Percentiles rank a stretch among this genome's conserved stretches.
These are phyloP conservation scores for Suillus sp. DNA, from an alignment of 768 basidiomycete species.

Conservation along the genomic window DNA sequence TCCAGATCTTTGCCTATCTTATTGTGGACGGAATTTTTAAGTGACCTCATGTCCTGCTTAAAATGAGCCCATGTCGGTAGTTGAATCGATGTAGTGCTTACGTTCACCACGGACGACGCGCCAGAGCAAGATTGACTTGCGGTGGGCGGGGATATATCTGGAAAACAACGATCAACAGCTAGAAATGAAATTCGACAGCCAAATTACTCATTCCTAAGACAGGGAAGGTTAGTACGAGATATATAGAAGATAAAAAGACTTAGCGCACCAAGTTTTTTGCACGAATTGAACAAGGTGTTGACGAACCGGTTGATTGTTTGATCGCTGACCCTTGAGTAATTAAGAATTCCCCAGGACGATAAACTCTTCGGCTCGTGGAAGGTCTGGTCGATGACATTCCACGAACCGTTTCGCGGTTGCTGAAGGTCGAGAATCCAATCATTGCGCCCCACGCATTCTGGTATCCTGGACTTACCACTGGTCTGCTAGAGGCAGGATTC, in stretches of 20 bases:
- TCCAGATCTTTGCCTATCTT: slow-evolving; percentile 13
- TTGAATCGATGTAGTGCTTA: neutral
- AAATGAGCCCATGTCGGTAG: neutral
- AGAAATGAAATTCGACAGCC: neutral
- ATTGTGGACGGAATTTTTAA: slow-evolving; percentile 16
- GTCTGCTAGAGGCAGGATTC: neutral
- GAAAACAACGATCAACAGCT: slow-evolving; percentile 5
- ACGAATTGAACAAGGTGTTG: slow-evolving; percentile 27
- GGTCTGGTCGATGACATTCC: slow-evolving; percentile 38
- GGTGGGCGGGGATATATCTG: slow-evolving; percentile 19
- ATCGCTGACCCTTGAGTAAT: slow-evolving; percentile 24
- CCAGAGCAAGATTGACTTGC: neutral
- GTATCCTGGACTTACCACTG: slow-evolving; percentile 7
- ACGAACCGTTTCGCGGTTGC: slow-evolving; percentile 35
- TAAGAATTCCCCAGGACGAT: slow-evolving; percentile 38
- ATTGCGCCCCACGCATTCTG: neutral
- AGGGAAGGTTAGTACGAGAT: slow-evolving; percentile 3
- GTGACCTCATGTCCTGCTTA: slow-evolving; percentile 23
- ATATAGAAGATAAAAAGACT: neutral
- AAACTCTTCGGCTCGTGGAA: slow-evolving; percentile 33
- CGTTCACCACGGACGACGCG: slow-evolving; percentile 1
- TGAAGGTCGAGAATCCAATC: slow-evolving; percentile 7
- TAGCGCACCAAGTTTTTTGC: slow-evolving; percentile 33
- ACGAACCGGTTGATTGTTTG: slow-evolving; percentile 27
- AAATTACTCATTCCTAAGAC: slow-evolving; percentile 30